These are phyloP conservation scores for Ocimum tenuiflorum DNA, from an alignment of 257 asterid species.

Conservation along the genomic window DNA sequence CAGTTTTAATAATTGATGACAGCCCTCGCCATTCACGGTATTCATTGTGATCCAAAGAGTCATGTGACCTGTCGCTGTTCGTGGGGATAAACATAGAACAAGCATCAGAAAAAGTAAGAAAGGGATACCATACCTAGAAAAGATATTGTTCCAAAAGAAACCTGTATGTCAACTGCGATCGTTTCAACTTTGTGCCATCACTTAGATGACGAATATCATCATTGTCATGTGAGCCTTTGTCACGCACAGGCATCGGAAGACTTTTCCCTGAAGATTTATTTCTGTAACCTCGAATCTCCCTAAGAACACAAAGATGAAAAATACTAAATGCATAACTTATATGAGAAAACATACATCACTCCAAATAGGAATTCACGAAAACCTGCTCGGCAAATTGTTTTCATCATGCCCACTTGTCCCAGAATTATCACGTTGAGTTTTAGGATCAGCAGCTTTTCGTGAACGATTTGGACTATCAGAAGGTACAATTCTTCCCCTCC, in stretches of 20 bases:
- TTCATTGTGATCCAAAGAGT: constrained; percentile 32
- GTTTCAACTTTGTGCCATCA: constrained; percentile 32
- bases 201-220: constrained; percentile 27
- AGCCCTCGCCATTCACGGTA: constrained; percentile 30
- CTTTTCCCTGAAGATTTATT: constrained; percentile 30
- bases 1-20: constrained; percentile 26
- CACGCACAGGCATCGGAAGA: constrained; percentile 27
- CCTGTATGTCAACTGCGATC: constrained; percentile 40
- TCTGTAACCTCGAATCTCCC: constrained; percentile 37
- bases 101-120: constrained; percentile 13
- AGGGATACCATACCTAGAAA: constrained; percentile 3
- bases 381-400: constrained; percentile 37
- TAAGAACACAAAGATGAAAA: constrained; percentile 21
- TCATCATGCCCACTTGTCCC: constrained; percentile 36
- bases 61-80: constrained; percentile 40
- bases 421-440: constrained; percentile 36
- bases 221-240: constrained; percentile 25
- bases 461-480: constrained; percentile 35
- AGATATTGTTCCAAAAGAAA: constrained; percentile 19
- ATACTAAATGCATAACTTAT: constrained; percentile 11
- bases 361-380: constrained; percentile 7
- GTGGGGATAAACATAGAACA: constrained; percentile 10
- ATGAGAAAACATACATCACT: constrained; percentile 1
- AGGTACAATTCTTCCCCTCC: constrained; percentile 30
- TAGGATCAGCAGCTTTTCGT: constrained; percentile 30